phyloP scores from a whole-genome alignment of 73 alveolate genomes.

The Paramecium primaurelia region DNA sequence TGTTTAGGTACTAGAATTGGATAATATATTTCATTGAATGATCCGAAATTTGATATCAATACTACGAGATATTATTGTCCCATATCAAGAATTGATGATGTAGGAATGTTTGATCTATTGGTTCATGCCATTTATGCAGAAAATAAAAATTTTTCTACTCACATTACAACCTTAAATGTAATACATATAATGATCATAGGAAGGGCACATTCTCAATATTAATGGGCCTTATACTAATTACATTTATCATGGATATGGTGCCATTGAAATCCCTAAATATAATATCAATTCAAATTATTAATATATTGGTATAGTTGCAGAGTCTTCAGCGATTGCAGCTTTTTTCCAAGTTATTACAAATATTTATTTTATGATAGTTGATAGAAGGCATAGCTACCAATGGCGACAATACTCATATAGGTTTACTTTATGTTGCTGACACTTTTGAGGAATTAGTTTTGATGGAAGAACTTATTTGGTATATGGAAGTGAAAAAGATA shows the following conservation, averaged over 20 bases:
- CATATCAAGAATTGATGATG: conserved; percentile 43
- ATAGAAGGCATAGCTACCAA: conserved; percentile 52
- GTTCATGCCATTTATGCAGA: neutral
- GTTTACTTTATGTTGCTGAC: conserved; percentile 6
- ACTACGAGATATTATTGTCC: conserved; percentile 20
- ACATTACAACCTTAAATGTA: neutral
- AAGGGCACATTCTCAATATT: neutral
- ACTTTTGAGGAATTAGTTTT: neutral
- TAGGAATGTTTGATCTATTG: conserved; percentile 26
- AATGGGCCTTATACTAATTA: conserved; percentile 15
- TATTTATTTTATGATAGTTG: neutral
- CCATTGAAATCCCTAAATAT: neutral
- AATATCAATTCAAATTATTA: neutral
- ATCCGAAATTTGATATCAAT: neutral
- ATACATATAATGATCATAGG: neutral
- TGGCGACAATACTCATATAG: conserved; percentile 44
- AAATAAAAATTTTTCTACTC: neutral
- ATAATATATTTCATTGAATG: neutral
- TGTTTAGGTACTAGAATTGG: conserved; percentile 30
- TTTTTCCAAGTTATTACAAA: neutral
- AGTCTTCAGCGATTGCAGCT: conserved; percentile 25
- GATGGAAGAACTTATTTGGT: conserved; percentile 18
- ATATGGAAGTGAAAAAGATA: conserved; percentile 16
- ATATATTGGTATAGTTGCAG: conserved; percentile 36
- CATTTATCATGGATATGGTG: conserved; percentile 36